Percentiles rank a stretch among this genome's conserved stretches.
Conservation (phyloP, 768 basidiomycete species). For the Mycena polygramma region DNA sequence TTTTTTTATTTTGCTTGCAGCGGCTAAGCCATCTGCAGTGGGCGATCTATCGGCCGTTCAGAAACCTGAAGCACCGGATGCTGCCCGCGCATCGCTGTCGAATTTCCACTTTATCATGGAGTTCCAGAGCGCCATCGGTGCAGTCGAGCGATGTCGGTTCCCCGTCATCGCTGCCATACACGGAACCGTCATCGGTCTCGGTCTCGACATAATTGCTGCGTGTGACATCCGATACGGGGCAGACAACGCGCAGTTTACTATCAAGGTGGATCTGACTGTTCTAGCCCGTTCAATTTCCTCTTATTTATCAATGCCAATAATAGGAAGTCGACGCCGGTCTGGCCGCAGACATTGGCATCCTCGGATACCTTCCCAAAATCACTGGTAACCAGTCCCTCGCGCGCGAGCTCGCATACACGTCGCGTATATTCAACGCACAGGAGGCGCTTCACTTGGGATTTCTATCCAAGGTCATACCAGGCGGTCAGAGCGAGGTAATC, state of each 20-base stretch:
- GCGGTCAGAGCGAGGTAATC: slow-evolving; percentile 75
- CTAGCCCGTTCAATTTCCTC: not conserved
- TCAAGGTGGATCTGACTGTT: slow-evolving; percentile 56
- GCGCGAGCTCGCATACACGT: slow-evolving; percentile 83
- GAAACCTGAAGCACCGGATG: slow-evolving; percentile 43
- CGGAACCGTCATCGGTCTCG: slow-evolving; percentile 69
- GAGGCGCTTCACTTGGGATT: slow-evolving; percentile 82
- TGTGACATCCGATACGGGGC: slow-evolving; percentile 74
- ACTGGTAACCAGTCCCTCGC: slow-evolving; percentile 79
- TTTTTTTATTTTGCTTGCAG: not conserved
- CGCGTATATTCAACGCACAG: slow-evolving; percentile 70
- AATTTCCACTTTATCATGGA: slow-evolving; percentile 50
- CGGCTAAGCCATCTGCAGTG: not conserved
- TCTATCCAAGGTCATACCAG: slow-evolving; percentile 61
- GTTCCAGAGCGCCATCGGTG: slow-evolving; percentile 69
- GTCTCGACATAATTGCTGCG: slow-evolving; percentile 66
- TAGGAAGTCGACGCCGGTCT: slow-evolving; percentile 90
- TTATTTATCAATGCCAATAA: not conserved
- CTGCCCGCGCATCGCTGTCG: slow-evolving; percentile 53
- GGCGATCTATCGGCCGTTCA: no score
- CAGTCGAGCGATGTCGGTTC: slow-evolving; percentile 64
- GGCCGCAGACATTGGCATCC: slow-evolving; percentile 89
- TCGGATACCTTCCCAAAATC: slow-evolving; percentile 85
- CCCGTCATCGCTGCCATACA: slow-evolving; percentile 76
- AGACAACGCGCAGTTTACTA: slow-evolving; percentile 59